Evolutionary conservation across 176 grass and related monocot species (phyloP), one percentile per base, ranked within the genome.

Genomic region (Oryza punctata): DNA sequence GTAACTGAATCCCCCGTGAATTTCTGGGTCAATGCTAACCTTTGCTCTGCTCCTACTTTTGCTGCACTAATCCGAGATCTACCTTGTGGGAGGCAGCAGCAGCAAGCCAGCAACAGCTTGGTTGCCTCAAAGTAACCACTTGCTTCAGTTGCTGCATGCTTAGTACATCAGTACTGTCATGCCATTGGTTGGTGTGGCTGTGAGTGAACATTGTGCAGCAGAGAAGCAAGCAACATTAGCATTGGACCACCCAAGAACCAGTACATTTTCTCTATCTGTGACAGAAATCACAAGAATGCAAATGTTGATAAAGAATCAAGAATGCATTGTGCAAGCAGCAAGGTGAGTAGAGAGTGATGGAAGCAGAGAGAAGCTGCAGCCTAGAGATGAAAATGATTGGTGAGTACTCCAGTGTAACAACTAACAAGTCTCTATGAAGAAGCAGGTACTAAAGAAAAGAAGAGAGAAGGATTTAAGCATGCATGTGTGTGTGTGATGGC

Each of bases 1-100:
- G 41, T 81, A 71, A 67, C 84, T 61, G 46, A 67, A 57, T 73
- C 14, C 83, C 69, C 88, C 78, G 73, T 82, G 78, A 90, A 61
- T 86, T 61, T 59, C 79, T 90, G 66, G 38, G 88, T 82, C 83
- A 90, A 82, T 90, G 83, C 74, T 63, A 78, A 82, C 74, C 79
- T 90, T 90, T 68, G 84, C 88, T 81, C 84, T 10, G 67, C 84
- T 82, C 88, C 88, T 86, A 86, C 79, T 86, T 90, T 86, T 86
- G 67, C 79, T 86, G 45, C 67, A 73, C 79, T 71, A 72, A 86
- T 60, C 67, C 57, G 88, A 81, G 86, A 78, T 80, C 70, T 75
- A 69, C 80, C 81, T 73, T 84, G 75, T 61, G 67, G 33, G 75
- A 74, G 81, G 75, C 81, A 41, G 63, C 19, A 44, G 65, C 41